These are phyloP conservation scores for Daldinia eschscholtzii DNA, from an alignment of 2,329 filamentous ascomycete genomes.

Conservation along the genomic window DNA sequence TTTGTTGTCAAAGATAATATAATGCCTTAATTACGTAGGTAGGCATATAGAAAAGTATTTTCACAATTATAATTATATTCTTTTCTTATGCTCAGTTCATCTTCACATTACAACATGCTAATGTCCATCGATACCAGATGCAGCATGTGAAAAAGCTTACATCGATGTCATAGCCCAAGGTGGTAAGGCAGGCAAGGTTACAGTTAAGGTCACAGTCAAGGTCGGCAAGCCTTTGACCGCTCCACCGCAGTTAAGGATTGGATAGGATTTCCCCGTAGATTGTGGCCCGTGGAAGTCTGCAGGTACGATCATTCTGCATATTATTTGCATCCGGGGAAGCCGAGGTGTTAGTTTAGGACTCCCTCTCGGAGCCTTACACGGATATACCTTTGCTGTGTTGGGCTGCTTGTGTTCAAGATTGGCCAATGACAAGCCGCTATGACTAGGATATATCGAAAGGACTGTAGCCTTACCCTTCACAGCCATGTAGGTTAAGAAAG, in stretches of 20 bases:
- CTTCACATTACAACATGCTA: not conserved
- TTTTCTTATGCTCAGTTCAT: constrained; percentile 1
- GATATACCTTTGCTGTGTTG: not conserved
- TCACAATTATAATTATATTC: not conserved
- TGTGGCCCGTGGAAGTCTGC: constrained; percentile 28
- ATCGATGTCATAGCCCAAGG: constrained; percentile 10
- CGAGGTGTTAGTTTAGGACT: not conserved
- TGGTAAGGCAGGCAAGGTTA: constrained; percentile 21
- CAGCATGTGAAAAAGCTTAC: constrained; percentile 27
- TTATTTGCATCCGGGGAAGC: constrained; percentile 15
- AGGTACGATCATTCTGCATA: constrained; percentile 33
- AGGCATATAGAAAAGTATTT: not conserved
- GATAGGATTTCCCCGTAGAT: constrained; percentile 28
- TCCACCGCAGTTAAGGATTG: constrained; percentile 26
- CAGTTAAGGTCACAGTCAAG: constrained; percentile 21
- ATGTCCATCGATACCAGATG: constrained; percentile 1
- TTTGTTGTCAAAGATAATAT: not conserved
- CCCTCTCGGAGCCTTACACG: constrained; percentile 1
- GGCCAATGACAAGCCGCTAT: not conserved
- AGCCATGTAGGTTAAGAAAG: no score
- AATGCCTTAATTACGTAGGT: not conserved
- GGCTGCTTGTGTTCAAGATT: not conserved
- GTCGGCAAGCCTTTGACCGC: constrained; percentile 14
- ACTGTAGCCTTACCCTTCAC: not conserved
- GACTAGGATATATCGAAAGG: not conserved